Evolutionary conservation across 140 eudicot species (phyloP).

Genomic region (Erigeron philadelphicus): DNA sequence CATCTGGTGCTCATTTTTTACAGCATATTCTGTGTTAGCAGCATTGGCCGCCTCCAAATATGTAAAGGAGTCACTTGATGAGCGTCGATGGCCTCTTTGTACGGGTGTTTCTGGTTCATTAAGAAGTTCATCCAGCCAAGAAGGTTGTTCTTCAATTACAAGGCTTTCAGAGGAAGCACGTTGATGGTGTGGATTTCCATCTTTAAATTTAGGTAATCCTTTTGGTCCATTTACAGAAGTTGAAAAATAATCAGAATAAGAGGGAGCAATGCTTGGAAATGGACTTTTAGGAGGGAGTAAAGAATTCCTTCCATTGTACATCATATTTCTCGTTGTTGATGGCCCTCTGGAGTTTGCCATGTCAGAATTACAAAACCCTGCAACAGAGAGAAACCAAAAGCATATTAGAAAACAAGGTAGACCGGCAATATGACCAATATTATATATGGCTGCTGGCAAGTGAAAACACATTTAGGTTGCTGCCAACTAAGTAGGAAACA

Average conservation of each 20-base stretch:
- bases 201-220: constrained; percentile 24
- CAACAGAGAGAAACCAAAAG: constrained; percentile 5
- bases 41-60: constrained; percentile 40
- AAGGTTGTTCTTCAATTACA: constrained; percentile 62
- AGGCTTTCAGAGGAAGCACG: constrained; percentile 61
- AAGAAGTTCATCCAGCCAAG: constrained; percentile 78
- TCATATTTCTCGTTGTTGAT: constrained; percentile 30
- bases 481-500: background rate
- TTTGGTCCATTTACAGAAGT: constrained; percentile 18
- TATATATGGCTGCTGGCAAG: background rate
- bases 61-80: constrained; percentile 68
- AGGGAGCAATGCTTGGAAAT: constrained; percentile 31
- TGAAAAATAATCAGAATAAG: constrained; percentile 37
- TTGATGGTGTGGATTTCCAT: constrained; percentile 38
- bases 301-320: constrained; percentile 27
- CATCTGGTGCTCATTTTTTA: constrained; percentile 25
- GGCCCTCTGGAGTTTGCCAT: constrained; percentile 53
- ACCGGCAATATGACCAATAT: too few relatives aligned
- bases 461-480: background rate
- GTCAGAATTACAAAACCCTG: constrained; percentile 30
- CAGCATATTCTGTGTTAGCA: constrained; percentile 21
- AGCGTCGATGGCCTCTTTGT: constrained; percentile 58
- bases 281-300: constrained; percentile 46
- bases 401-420: constrained; percentile 3
- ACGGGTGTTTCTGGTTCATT: constrained; percentile 53